Base-by-base conservation (phyloP, 169 alveolate species). In the Cryptosporidium sp. region DNA sequence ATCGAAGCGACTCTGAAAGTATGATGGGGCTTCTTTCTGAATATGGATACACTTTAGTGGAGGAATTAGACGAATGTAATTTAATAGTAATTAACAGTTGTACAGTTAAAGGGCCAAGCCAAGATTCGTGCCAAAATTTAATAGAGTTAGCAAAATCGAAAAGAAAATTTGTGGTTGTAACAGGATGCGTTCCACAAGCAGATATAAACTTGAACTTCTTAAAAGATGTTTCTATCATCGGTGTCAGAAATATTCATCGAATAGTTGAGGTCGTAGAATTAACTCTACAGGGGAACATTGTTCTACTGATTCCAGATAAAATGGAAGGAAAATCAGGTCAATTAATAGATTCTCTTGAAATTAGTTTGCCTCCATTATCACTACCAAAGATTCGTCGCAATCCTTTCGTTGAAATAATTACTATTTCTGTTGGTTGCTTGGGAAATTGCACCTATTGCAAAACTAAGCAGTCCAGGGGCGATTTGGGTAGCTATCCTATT, bases 371-470 rank as follows among this genome's bases (percentile, higher is more conserved):
- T 18, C 93, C 98, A 1, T 87, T 98, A 69, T 97, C 96, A 61
- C 93, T 98, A 69, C 99, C 99, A 26, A 98, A 98, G 93, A 97
- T 98, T n/a, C 93, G 99, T 56, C 95, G 97, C 75, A 98, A 98
- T 86, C 94, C 95, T 70, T 94, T 92, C 56, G 94, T 98, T 29
- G 99, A 98, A 93, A 98, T 97, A 53, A 95, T 97, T 75, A 97
- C 99, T 29, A 92, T 97, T 80, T 95, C 97, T 80, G 97, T 98
- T 39, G 99, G 99, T n/a, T 98, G 99, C 69, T 94, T 98, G 29
- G 99, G 99, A 58, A 94, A 96, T 75, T 98, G 99, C 92, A 97
- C 99, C 10, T 98, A 97, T 91, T 98, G 99, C 94, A 98, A 98
- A 86, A 98, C 99, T 33, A 97, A 97, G 93, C 99, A 97, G 3